Conservation (phyloP, 441 rosid species). For the Brassica hybrid region DNA sequence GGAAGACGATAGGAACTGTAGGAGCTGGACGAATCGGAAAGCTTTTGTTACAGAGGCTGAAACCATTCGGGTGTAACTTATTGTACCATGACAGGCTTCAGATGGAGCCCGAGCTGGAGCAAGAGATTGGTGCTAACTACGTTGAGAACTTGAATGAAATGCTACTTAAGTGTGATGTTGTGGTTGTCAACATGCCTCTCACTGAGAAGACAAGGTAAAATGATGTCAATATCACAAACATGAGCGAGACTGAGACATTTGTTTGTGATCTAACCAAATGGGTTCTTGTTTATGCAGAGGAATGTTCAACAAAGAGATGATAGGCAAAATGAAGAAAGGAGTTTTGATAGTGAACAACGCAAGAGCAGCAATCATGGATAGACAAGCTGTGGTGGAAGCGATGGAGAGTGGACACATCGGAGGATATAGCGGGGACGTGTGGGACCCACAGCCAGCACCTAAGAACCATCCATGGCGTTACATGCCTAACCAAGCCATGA, state of each 20-base stretch:
- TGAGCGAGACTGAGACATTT: background rate
- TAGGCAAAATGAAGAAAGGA: slow-evolving; percentile 89
- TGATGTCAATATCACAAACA: background rate
- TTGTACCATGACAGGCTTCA: slow-evolving; percentile 79
- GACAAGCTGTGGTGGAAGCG: slow-evolving; percentile 88
- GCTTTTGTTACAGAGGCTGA: slow-evolving; percentile 87
- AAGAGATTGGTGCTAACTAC: slow-evolving; percentile 72
- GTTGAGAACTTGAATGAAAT: slow-evolving; percentile 78
- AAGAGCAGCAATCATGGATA: slow-evolving; percentile 91
- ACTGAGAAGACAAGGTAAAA: slow-evolving; percentile 76
- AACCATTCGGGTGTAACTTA: slow-evolving; percentile 89
- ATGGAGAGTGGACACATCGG: slow-evolving; percentile 89
- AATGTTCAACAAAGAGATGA: slow-evolving; percentile 74
- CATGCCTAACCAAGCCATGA: slow-evolving; percentile 55
- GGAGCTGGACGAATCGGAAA: slow-evolving; percentile 90
- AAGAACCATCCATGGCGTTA: slow-evolving; percentile 98
- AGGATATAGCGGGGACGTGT: slow-evolving; percentile 96
- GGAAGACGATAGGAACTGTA: slow-evolving; percentile 89
- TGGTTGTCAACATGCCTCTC: slow-evolving; percentile 86
- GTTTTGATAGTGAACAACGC: slow-evolving; percentile 94
- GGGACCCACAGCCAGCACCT: slow-evolving; percentile 98
- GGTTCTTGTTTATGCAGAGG: slow-evolving; percentile 54
- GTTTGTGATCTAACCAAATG: background rate
- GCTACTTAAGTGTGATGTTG: slow-evolving; percentile 85
- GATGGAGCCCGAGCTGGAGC: slow-evolving; percentile 81